These are phyloP conservation scores for Musa schizocarpa DNA, from an alignment of 176 grass and related monocot genomes.

Conservation along the genomic window DNA sequence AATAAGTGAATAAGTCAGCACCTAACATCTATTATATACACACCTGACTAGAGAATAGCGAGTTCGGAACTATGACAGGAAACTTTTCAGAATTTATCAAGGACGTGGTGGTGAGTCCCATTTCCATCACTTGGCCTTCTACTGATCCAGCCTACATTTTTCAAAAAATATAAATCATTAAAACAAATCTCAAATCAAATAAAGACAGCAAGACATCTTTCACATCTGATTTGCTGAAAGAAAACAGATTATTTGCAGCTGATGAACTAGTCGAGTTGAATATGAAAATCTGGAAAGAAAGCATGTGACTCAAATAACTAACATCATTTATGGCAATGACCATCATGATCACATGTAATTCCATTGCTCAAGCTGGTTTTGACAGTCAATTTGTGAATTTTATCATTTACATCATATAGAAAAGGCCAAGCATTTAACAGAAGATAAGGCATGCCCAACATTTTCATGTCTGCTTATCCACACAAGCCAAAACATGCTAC, in stretches of 20 bases:
- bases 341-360: not conserved
- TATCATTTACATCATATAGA: not conserved
- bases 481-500: not conserved
- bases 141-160: constrained; percentile 70
- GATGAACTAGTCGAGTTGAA: not conserved
- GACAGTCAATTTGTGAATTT: not conserved
- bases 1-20: constrained; percentile 4
- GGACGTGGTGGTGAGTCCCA: constrained; percentile 74
- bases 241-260: not conserved
- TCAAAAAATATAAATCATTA: constrained; percentile 5
- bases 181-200: not conserved
- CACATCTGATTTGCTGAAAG: not conserved
- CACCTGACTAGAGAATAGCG: constrained; percentile 94
- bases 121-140: constrained; percentile 75
- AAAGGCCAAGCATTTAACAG: no score
- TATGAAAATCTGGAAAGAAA: not conserved
- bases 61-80: constrained; percentile 91
- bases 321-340: no score
- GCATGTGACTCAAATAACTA: not conserved
- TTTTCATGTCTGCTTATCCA: not conserved
- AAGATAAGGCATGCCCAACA: not conserved
- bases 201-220: not conserved
- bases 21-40: not conserved
- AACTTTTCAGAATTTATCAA: constrained; percentile 89
- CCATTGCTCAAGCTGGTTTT: not conserved